phyloP scores from a whole-genome alignment of 257 asterid genomes.

The Pogostemon cablin region DNA sequence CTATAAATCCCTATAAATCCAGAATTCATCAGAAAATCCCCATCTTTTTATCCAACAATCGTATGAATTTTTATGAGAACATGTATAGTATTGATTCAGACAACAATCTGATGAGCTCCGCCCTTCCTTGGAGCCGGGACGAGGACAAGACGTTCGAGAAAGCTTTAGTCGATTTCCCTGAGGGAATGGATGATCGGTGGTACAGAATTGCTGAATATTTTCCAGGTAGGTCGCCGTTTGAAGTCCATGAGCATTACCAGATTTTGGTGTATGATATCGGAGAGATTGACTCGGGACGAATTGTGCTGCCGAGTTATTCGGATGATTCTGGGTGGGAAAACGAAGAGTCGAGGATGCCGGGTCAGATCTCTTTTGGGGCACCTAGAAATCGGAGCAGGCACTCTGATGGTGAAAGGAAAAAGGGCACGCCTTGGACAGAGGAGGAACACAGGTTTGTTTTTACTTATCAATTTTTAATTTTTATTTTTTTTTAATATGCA shows the following conservation, averaged over 20 bases:
- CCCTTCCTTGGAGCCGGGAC: conserved; percentile 48
- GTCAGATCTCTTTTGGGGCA: conserved; percentile 69
- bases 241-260: conserved; percentile 58
- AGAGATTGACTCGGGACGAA: conserved; percentile 71
- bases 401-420: conserved; percentile 54
- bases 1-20: neutral
- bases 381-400: conserved; percentile 41
- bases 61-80: conserved; percentile 11
- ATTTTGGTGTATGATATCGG: conserved; percentile 53
- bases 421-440: conserved; percentile 88
- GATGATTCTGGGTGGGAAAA: conserved; percentile 43
- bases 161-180: conserved; percentile 58
- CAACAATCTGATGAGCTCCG: conserved; percentile 29
- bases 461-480: neutral
- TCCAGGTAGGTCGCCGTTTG: conserved; percentile 54
- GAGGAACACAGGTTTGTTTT: conserved; percentile 70
- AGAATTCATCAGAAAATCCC: conserved; percentile 4
- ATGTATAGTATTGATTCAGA: conserved; percentile 34
- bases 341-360: conserved; percentile 36
- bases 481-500: neutral
- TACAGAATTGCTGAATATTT: conserved; percentile 50
- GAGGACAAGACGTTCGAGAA: conserved; percentile 70
- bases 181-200: conserved; percentile 63
- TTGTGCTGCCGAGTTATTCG: conserved; percentile 60
- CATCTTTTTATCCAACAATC: neutral